phyloP scores from a whole-genome alignment of 805 yeast genomes.

The Yamadazyma phyllophila region DNA sequence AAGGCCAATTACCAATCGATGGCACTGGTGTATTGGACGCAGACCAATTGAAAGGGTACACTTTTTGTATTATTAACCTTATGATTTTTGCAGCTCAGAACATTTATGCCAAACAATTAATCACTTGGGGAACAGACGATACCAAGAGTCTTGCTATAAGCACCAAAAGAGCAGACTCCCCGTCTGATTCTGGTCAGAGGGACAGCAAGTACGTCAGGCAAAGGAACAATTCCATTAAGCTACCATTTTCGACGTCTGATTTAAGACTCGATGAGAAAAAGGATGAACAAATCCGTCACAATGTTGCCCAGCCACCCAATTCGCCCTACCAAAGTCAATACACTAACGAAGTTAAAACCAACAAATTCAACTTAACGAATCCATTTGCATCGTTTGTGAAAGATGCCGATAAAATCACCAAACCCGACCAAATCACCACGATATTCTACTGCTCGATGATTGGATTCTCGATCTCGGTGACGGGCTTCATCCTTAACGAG shows the following conservation, averaged over 20 bases:
- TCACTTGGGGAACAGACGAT: constrained; percentile 49
- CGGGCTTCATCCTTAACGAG: constrained; percentile 70
- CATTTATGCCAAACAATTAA: constrained; percentile 79
- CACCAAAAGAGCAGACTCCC: constrained; percentile 2
- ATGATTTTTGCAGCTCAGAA: constrained; percentile 81
- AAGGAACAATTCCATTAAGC: constrained; percentile 21
- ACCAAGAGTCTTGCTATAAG: constrained; percentile 12
- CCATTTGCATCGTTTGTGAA: constrained; percentile 20
- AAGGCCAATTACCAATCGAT: background rate
- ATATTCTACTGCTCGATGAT: constrained; percentile 73
- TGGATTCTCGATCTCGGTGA: constrained; percentile 70
- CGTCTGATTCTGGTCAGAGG: constrained; percentile 1
- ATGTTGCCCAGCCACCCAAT: constrained; percentile 9
- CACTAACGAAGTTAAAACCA: constrained; percentile 15
- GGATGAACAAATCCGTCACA: constrained; percentile 5
- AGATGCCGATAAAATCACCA: constrained; percentile 22
- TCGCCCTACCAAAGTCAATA: constrained; percentile 3
- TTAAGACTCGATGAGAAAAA: constrained; percentile 27
- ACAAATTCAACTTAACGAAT: constrained; percentile 15
- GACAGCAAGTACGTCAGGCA: constrained; percentile 18
- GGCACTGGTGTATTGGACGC: constrained; percentile 16
- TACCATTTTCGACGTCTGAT: constrained; percentile 37
- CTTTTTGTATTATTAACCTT: constrained; percentile 65
- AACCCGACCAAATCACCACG: constrained; percentile 79
- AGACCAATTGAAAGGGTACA: constrained; percentile 55